Evolutionary conservation across 78 protist genomes (phyloP).

Genomic region (Dictyostelium intermedium): DNA sequence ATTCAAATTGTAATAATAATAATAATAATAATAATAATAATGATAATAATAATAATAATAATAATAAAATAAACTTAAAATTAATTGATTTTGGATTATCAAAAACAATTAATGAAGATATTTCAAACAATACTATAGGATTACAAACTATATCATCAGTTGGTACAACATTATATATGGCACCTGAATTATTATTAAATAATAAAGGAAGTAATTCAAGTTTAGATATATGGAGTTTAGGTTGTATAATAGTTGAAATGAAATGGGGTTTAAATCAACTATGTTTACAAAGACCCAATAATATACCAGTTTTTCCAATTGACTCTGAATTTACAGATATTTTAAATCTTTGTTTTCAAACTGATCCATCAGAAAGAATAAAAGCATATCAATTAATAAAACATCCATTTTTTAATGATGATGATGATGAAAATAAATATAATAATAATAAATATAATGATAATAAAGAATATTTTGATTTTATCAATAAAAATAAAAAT

Average conservation of each 20-base stretch:
- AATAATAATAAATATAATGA: background rate
- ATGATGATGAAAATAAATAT: too few species aligned
- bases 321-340: background rate
- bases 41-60: too few species aligned
- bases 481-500: too few species aligned
- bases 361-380: background rate
- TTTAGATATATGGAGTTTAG: slow-evolving; percentile 88
- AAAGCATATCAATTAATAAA: background rate
- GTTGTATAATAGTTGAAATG: slow-evolving; percentile 88
- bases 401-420: background rate
- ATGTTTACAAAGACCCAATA: background rate
- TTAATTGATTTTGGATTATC: background rate
- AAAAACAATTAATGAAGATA: background rate
- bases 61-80: too few species aligned
- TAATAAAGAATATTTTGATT: background rate
- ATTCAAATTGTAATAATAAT: too few species aligned
- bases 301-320: background rate
- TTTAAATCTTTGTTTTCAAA: background rate
- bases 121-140: too few species aligned
- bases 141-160: background rate
- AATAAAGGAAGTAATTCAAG: background rate
- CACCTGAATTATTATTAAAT: background rate
- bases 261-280: background rate
- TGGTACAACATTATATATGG: background rate
- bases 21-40: too few species aligned